Conservation (phyloP, 2,329 filamentous ascomycete genomes). For the Chrysosporium queenslandicum region DNA sequence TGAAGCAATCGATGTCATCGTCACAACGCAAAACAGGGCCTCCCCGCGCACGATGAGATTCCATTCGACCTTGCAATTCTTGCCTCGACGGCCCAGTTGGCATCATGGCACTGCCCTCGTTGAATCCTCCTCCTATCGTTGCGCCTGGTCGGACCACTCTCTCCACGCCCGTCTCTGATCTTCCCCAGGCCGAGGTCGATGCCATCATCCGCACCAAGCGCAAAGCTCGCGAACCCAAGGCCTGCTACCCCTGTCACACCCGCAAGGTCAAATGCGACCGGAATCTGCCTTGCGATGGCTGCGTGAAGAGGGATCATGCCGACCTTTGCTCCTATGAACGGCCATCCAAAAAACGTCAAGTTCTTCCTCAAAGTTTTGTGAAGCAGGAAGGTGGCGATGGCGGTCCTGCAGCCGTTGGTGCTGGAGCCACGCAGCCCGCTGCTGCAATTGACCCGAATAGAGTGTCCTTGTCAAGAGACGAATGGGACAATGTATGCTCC, state of each 20-base stretch:
- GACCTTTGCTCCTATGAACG: conserved; percentile 42
- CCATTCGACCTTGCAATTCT: background rate
- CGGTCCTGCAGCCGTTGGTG: background rate
- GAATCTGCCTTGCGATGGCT: conserved; percentile 41
- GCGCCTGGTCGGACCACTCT: background rate
- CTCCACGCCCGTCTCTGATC: conserved; percentile 27
- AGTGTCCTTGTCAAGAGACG: conserved; percentile 34
- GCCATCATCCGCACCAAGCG: conserved; percentile 41
- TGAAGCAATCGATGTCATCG: conserved; percentile 12
- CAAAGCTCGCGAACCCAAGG: conserved; percentile 41
- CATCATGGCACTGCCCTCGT: conserved; percentile 9
- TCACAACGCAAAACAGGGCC: background rate
- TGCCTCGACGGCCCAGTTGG: background rate
- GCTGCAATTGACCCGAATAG: conserved; percentile 15
- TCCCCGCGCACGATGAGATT: background rate
- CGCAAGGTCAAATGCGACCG: conserved; percentile 43
- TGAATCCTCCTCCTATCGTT: background rate
- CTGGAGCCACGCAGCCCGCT: background rate
- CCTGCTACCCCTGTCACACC: conserved; percentile 39
- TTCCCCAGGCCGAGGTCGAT: conserved; percentile 39
- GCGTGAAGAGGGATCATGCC: conserved; percentile 41
- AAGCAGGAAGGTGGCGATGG: conserved; percentile 13
- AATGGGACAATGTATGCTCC: conserved; percentile 37
- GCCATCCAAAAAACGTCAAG: conserved; percentile 37
- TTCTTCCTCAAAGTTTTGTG: conserved; percentile 18